Evolutionary conservation across 768 basidiomycete species (phyloP).

Genomic region (Mycena latifolia): DNA sequence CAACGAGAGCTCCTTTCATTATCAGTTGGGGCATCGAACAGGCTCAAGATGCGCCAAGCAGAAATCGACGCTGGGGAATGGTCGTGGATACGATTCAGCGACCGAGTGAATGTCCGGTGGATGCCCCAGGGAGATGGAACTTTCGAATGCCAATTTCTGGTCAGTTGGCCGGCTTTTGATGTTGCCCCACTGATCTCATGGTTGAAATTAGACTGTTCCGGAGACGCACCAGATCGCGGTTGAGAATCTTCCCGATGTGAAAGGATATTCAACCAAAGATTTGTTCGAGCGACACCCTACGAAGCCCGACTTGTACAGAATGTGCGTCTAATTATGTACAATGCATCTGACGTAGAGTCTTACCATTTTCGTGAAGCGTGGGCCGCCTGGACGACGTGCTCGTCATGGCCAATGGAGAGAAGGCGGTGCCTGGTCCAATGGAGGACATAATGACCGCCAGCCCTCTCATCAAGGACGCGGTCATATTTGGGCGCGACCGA

Average conservation of each 20-base stretch:
- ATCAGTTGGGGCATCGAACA: slow-evolving; percentile 38
- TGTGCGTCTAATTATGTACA: slow-evolving; percentile 41
- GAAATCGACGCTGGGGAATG: slow-evolving; percentile 40
- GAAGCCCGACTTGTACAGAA: slow-evolving; percentile 43
- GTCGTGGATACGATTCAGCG: slow-evolving; percentile 48
- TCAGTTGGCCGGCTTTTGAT: slow-evolving; percentile 23
- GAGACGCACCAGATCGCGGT: slow-evolving; percentile 49
- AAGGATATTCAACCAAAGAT: slow-evolving; percentile 47
- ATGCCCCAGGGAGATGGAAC: too few species aligned
- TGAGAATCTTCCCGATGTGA: slow-evolving; percentile 46
- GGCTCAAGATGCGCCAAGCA: slow-evolving; percentile 23
- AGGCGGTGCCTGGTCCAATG: slow-evolving; percentile 20
- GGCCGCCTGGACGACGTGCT: slow-evolving; percentile 35
- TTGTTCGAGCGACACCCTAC: too few species aligned
- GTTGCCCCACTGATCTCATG: too few species aligned
- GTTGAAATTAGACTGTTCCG: slow-evolving; percentile 41
- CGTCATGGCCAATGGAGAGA: slow-evolving; percentile 16
- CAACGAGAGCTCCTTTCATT: background rate
- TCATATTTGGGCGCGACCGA: too few species aligned
- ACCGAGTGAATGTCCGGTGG: too few species aligned
- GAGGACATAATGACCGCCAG: slow-evolving; percentile 17
- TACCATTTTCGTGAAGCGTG: slow-evolving; percentile 35
- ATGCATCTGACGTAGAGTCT: background rate
- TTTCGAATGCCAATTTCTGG: too few species aligned
- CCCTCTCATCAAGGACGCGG: too few species aligned